Percentiles rank a stretch among this genome's conserved stretches.
Conservation (phyloP, 129 eudicot genomes). For the Flaveria brownii region DNA sequence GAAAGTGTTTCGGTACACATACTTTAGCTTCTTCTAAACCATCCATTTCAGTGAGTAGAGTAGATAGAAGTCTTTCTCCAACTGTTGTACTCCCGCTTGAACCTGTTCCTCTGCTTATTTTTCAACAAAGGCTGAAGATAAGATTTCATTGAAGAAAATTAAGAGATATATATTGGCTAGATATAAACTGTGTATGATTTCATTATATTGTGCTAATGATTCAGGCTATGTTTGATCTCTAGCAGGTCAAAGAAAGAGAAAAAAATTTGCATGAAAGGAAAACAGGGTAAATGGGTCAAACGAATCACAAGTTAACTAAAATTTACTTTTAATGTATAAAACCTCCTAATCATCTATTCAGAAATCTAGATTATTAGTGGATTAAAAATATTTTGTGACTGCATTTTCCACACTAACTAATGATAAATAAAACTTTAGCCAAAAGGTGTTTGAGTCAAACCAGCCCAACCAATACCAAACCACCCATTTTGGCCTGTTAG, state of each 20-base stretch:
- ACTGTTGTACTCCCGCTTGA: constrained; percentile 74
- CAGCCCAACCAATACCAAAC: not conserved
- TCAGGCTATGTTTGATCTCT: not conserved
- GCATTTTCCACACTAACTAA: not conserved
- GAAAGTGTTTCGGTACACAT: constrained; percentile 15
- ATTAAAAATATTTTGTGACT: not conserved
- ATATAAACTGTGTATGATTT: not conserved
- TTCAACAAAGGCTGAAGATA: not conserved
- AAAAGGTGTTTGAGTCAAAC: not conserved
- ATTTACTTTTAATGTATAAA: not conserved
- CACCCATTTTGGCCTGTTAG: not conserved
- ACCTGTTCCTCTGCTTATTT: constrained; percentile 67
- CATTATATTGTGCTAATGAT: not conserved
- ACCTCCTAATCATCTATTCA: not conserved
- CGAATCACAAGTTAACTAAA: not conserved
- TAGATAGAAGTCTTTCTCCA: constrained; percentile 91
- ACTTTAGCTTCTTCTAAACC: constrained; percentile 98
- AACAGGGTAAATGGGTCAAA: not conserved
- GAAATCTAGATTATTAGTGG: not conserved
- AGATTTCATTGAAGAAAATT: not conserved
- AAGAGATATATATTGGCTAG: not conserved
- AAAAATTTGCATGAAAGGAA: not conserved
- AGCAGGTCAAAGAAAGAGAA: not conserved
- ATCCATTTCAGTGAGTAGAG: constrained; percentile 98
- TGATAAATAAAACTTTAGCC: not conserved